Evolutionary conservation across 2,329 filamentous ascomycete species (phyloP), one percentile per base, ranked within the genome.

Genomic region (Colletotrichum trifolii): DNA sequence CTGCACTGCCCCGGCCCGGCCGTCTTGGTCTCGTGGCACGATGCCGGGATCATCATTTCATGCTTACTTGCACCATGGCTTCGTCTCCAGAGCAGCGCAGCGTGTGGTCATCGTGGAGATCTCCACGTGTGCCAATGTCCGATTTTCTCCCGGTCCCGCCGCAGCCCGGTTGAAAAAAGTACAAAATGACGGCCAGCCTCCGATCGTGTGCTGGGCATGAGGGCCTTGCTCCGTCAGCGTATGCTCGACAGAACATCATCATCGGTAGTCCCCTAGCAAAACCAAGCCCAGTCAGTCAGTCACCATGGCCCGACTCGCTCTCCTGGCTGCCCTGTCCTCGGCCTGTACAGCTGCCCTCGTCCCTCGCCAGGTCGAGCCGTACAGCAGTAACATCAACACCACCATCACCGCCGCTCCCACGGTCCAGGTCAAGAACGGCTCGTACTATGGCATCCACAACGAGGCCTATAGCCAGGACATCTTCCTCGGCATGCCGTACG

Each of bases 401-500:
- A 39, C 40, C 55, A 54, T 35, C 46, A 34, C 36, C 25, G 52
- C 45, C 62, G 42, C 39, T n/a, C 64, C 67, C 34, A 49, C 45
- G 12, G 67, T 52, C 8, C 50, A 67, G 39, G 53, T 67, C 7
- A 54, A 54, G 36, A 64, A 65, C 39, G 67, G 67, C 15, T 64
- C 83, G 0, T 84, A 83, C 67, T 64, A 71, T 33, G 84, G 84
- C 6, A 64, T 77, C 2, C 73, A 77, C 60, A 78, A 76, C 42
- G 48, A 75, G 0, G 65, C 71, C 1, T 83, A 82, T 60, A 67
- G 78, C 34, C 83, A 85, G 53, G 84, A 87, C 66, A 76, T 81
- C 62, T 87, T 86, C 71, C 73, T 85, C 4, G 83, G 83, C 3
- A 82, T 89, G 2, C 87, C 86, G 0, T 89, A 84, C 71, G 87